Base-by-base conservation (phyloP, 495 filamentous ascomycete genomes). In the Penicillium tannophilum region DNA sequence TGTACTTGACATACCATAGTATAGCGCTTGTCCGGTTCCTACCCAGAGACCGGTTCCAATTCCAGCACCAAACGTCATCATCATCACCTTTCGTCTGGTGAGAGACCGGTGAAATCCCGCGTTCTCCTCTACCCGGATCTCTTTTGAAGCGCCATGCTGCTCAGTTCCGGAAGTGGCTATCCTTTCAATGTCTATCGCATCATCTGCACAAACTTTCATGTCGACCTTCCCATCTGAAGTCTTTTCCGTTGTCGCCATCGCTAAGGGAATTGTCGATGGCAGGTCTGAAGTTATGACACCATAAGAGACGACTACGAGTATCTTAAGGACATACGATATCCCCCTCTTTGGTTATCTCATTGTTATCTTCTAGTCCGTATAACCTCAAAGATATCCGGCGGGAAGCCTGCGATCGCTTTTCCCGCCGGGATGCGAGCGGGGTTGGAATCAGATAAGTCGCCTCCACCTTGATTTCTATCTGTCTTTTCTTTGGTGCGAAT, bases 31-130 rank as follows among this genome's bases (percentile, higher is more conserved):
- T 36, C 68, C 68, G 35, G 68, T 64, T n/a, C 68, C 62, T 8
- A 66, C 57, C 68, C 68, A 66, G 1, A 71, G 54, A 0, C 66
- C 69, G 3, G 66, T 69, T 6, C 69, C 69, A 50, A 71, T 65
- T 2, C 69, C 69, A 17, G 69, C 69, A 1, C 69, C 69, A 58
- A 71, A 71, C 24, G 69, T 71, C 66, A 67, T 71, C 69, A 71
- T 71, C 69, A 71, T 71, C 39, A 71, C 65, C 35, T 71, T 65
- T 19, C 69, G 62, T 19, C 66, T 50, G 1, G 63, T 65, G 24
- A 71, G 59, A n/a, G 66, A 69, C 16, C 69, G 66, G 30, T 71
- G 69, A 17, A 64, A 71, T 5, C 69, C 69, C 6, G 64, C 69
- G 49, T 44, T 59, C 6, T 53, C 43, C 11, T 33, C 44, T 42